Evolutionary conservation across 371 early-diverging fungal genomes (phyloP), one percentile per base, ranked within the genome.

Genomic region (Batkoa obscura): DNA sequence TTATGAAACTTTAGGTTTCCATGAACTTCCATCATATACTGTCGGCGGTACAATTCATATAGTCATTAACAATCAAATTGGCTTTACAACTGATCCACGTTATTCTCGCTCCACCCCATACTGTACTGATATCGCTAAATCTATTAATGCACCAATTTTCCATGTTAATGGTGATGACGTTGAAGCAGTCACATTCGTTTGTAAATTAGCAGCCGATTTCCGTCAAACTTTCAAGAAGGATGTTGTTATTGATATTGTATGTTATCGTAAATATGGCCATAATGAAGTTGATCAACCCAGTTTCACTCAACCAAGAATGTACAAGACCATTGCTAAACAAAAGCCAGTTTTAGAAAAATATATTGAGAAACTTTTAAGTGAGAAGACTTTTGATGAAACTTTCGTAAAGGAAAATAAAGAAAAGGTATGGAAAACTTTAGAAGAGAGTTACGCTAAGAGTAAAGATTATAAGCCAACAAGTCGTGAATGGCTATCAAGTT

Each of bases 271-370:
- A 64, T 84, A 93, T 58, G 97, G 97, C 45, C 97, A 97, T 83
- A 97, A 97, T 72, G 97, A 97, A 73, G 86, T 88, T 38, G 97
- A 97, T 72, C 91, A 94, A 71, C 97, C 97, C 50, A 81, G 80
- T 64, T 97, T 97, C 74, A 97, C 97, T 15, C 97, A 97, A 69
- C 97, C 97, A 45, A 75, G 78, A 62, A 95, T 96, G 97, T 96
- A 96, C 74, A 69, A 85, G 69, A 79, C 79, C 56, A 90, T 96
- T 68, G 72, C 74, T 57, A 76, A 83, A 68, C 86, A 88, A 76
- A 63, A 62, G 37, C 86, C 93, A 6, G 87, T 83, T 34, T 68
- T 88, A 53, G 78, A 91, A 45, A 78, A 78, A 64, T 96, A 96
- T 74, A 78, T 74, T 54, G 68, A 72, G 38, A 78, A 87, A 69